Percentiles rank a stretch among this genome's conserved stretches.
Evolutionary conservation across 1,284 basidiomycete species (phyloP).

Genomic region (Cerrena zonata): DNA sequence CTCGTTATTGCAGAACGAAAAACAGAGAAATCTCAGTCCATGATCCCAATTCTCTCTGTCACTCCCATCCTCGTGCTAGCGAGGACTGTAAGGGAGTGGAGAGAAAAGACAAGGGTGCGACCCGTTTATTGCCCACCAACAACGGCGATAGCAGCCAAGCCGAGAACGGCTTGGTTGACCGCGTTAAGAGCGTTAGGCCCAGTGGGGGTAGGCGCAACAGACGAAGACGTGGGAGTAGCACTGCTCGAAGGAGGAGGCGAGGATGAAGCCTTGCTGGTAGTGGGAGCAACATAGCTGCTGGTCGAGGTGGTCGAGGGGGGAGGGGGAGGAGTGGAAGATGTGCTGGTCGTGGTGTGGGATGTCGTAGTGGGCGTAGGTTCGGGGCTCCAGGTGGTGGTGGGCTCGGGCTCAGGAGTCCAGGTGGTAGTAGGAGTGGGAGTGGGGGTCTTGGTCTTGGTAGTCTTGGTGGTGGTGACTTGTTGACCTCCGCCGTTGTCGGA

Average conservation of each 20-base stretch:
- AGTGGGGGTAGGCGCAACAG: conserved; percentile 2
- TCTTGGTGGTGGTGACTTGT: neutral
- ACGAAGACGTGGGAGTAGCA: neutral
- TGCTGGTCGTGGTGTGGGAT: neutral
- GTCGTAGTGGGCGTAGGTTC: neutral
- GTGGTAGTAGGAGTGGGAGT: neutral
- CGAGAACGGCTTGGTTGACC: conserved; percentile 7
- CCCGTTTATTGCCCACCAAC: conserved; percentile 6
- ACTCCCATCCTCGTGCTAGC: neutral
- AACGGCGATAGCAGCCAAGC: conserved; percentile 7
- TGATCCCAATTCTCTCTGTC: neutral
- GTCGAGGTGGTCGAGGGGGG: conserved; percentile 2
- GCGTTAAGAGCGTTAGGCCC: conserved; percentile 1
- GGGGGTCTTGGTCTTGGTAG: neutral
- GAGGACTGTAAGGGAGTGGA: neutral
- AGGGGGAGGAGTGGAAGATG: neutral
- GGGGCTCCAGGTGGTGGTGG: conserved; percentile 2
- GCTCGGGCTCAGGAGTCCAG: neutral
- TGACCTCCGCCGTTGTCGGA: neutral
- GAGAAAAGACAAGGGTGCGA: neutral
- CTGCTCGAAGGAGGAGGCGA: neutral
- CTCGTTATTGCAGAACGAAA: no score
- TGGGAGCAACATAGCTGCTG: neutral
- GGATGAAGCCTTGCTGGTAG: neutral
- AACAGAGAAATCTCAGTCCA: neutral